Evolutionary conservation across 371 early-diverging fungal species (phyloP), one percentile per base, ranked within the genome.

Genomic region (Gilbertella persicaria): DNA sequence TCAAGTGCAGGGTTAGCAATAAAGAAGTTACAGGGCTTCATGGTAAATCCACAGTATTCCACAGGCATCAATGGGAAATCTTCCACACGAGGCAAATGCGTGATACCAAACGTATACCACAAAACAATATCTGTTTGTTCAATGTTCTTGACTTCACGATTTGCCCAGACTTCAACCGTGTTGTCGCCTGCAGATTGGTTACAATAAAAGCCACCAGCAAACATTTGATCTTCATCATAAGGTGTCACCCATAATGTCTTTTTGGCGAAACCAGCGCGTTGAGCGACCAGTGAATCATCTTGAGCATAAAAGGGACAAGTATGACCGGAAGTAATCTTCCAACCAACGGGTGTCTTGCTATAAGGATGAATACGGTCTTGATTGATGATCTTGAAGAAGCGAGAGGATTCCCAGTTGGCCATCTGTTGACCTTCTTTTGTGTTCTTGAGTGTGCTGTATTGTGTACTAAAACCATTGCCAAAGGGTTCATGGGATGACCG

Each of bases 51-150:
- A 53, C 66, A 62, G 49, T 56, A 60, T 51, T 78, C 80, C 4
- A 75, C 78, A 44, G 78, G 73, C 80, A 80, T 80, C 28, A 80
- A 52, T 36, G 80, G 80, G 61, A 78, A 78, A 46, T 80, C 80
- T 58, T 80, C 80, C 8, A 67, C 78, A 39, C 80, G 70, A 28
- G 76, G 76, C 45, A 78, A 53, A 44, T 80, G 80, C 16, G 78
- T 78, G 28, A 80, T 57, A 47, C 76, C 80, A 60, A 80, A 80
- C 8, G 78, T 75, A 30, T 69, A 65, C 80, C 80, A 80, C n/a
- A 78, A 33, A 9, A 78, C 76, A 39, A 80, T 67, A 55, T 80
- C 80, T 2, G 44, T 58, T 45, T 80, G 63, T 21, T 57, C 58
- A 30, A 80, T 62, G 41, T 45, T 60, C 36, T 60, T 42, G 1